Percentiles rank a stretch among this genome's conserved stretches.
Conservation (phyloP, 495 filamentous ascomycete species). For the Aspergillus panamensis region DNA sequence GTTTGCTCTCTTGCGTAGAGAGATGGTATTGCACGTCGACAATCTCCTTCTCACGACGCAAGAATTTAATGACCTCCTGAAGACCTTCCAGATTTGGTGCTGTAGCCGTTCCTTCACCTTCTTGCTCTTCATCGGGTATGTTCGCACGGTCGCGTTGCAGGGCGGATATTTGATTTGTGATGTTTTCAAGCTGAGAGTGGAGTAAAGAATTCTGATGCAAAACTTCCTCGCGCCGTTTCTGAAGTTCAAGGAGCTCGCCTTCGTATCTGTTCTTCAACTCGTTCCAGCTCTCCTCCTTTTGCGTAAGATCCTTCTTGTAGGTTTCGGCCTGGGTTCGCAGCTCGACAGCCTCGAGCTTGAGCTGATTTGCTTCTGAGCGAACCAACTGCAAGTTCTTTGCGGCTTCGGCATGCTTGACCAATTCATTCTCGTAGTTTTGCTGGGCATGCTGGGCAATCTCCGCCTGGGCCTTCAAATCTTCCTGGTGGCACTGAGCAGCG, state of each 20-base stretch:
- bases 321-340: constrained; percentile 76
- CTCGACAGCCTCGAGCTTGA: constrained; percentile 70
- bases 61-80: constrained; percentile 81
- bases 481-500: constrained; percentile 75
- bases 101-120: constrained; percentile 33
- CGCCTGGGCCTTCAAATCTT: constrained; percentile 87
- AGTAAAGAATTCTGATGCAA: constrained; percentile 82
- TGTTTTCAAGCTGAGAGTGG: constrained; percentile 80
- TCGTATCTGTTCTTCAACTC: constrained; percentile 78
- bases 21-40: constrained; percentile 92
- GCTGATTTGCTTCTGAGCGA: constrained; percentile 72
- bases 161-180: constrained; percentile 69
- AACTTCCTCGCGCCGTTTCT: constrained; percentile 73
- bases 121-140: constrained; percentile 41
- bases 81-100: constrained; percentile 64
- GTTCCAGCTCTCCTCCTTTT: constrained; percentile 83
- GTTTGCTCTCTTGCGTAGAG: constrained; percentile 77
- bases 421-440: constrained; percentile 88
- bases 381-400: constrained; percentile 75
- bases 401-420: constrained; percentile 91
- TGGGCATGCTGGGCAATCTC: constrained; percentile 90
- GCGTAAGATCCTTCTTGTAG: constrained; percentile 67
- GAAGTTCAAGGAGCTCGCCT: constrained; percentile 73
- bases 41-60: constrained; percentile 96
- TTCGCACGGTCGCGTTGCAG: constrained; percentile 69